phyloP scores from a whole-genome alignment of 495 filamentous ascomycete species.

The Aspergillus indologenus region DNA sequence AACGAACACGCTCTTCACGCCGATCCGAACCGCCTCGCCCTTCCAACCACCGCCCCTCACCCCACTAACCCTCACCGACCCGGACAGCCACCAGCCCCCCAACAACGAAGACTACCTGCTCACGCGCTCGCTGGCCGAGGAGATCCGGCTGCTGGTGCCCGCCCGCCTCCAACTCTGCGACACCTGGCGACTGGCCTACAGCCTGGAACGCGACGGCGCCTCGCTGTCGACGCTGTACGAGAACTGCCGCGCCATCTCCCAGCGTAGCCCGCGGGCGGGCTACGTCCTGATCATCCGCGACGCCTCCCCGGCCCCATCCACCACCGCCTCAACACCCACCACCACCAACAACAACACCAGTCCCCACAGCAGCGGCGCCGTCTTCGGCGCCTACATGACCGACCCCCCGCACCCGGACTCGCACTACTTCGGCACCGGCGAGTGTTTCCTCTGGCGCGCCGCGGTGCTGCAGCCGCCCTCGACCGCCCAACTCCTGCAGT shows the following conservation, averaged over 20 bases:
- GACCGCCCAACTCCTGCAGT: constrained; percentile 40
- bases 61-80: constrained; percentile 47
- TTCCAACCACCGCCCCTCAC: constrained; percentile 61
- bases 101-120: constrained; percentile 52
- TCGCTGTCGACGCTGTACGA: constrained; percentile 85
- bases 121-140: constrained; percentile 75
- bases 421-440: constrained; percentile 92
- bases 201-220: constrained; percentile 88
- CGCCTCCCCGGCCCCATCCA: constrained; percentile 33
- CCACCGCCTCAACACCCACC: neutral
- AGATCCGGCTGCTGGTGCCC: constrained; percentile 87
- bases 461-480: constrained; percentile 54
- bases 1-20: too few relatives aligned
- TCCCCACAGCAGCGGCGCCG: constrained; percentile 35
- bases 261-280: constrained; percentile 67
- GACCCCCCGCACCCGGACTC: constrained; percentile 75
- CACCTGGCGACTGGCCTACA: constrained; percentile 82
- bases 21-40: constrained; percentile 52
- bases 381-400: constrained; percentile 93
- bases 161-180: constrained; percentile 81
- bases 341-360: neutral
- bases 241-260: constrained; percentile 56
- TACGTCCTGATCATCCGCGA: constrained; percentile 88
- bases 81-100: constrained; percentile 22
- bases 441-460: constrained; percentile 97